Evolutionary conservation across 306 rosid species (phyloP).

Genomic region (Trichosanthes truncata): DNA sequence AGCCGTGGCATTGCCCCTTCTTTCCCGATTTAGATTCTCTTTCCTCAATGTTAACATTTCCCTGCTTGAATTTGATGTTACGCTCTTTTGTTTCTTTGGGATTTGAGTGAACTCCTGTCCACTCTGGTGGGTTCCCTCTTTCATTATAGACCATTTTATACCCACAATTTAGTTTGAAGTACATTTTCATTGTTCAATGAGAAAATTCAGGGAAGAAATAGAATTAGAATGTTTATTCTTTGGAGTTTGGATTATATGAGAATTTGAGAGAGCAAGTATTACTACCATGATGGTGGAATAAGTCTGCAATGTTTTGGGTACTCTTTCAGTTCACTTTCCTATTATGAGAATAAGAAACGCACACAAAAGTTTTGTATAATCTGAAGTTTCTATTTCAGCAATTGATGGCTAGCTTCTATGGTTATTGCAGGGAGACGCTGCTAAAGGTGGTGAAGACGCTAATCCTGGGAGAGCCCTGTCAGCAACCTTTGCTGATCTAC

Average conservation of each 20-base stretch:
- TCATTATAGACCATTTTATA: neutral
- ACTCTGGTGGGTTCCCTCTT: neutral
- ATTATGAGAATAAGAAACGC: neutral
- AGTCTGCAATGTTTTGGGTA: neutral
- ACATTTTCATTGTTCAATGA: neutral
- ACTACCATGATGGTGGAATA: neutral
- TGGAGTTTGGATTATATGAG: neutral
- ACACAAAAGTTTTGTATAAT: neutral
- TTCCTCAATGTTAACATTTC: neutral
- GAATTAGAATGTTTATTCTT: neutral
- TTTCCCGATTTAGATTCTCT: neutral
- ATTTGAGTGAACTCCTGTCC: neutral
- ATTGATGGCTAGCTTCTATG: neutral
- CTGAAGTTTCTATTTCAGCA: neutral
- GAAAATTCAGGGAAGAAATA: neutral
- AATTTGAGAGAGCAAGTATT: neutral
- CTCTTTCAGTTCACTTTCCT: neutral
- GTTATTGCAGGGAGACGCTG: constrained; percentile 22
- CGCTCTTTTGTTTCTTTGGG: neutral
- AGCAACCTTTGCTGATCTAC: constrained; percentile 63
- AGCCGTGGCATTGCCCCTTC: neutral
- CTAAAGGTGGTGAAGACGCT: constrained; percentile 5
- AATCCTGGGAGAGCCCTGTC: constrained; percentile 36
- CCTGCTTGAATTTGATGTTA: neutral
- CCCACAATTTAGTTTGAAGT: neutral